Evolutionary conservation across 495 filamentous ascomycete genomes (phyloP), one percentile per base, ranked within the genome.

Genomic region (Clohesyomyces aquaticus): DNA sequence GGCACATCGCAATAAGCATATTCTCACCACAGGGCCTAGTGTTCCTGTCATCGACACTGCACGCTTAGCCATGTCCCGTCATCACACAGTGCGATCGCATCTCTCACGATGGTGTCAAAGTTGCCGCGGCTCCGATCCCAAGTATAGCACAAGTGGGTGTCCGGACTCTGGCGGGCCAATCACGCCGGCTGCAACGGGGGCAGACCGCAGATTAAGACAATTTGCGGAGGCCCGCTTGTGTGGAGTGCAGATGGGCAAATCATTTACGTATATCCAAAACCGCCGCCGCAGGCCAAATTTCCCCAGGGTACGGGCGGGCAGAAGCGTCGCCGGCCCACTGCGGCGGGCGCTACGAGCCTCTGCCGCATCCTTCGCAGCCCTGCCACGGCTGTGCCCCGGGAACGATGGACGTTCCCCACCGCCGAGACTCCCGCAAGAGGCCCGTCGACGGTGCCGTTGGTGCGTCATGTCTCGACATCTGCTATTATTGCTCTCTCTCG

Each of bases 381-480:
- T 29, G 4, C n/a, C n/a, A n/a, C n/a, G n/a, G n/a, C n/a, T n/a
- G n/a, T n/a, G n/a, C n/a, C n/a, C n/a, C n/a, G n/a, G n/a, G n/a
- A n/a, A n/a, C n/a, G n/a, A n/a, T n/a, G n/a, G 54, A 43, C 54
- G 45, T 59, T 32, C 45, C 43, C 57, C 57, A n/a, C 27, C 29
- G 45, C 57, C 57, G 27, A 60, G 57, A 60, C 46, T 47, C 25
- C 25, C 2, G 16, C 25, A 21, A 9, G 41, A 3, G 41, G 1
- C 12, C n/a, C 11, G 22, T 22, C 23, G 41, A 16, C 41, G 9
- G n/a, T 25, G 21, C n/a, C 41, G n/a, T 26, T 26, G 19, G 16
- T 18, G 26, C 54, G 47, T 46, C 27, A 61, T 61, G 58, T 6
- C 22, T 45, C 26, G 25, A 4, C 25, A 26, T 43, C 42, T 29